Evolutionary conservation across 148 eudicot genomes (phyloP).

Genomic region (Vaccinium macrocarpon): DNA sequence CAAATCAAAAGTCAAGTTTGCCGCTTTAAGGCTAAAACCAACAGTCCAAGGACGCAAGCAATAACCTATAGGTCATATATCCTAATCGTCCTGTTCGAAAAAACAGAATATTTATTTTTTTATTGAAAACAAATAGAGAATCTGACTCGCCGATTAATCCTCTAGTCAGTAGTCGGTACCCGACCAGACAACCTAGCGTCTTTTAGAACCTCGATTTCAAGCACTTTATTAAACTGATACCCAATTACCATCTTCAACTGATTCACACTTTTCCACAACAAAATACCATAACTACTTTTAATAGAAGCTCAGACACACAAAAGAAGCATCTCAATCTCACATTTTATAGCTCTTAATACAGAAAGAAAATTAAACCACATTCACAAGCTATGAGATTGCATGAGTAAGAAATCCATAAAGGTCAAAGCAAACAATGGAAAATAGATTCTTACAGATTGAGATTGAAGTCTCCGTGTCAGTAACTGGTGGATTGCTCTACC

Average conservation of each 20-base stretch:
- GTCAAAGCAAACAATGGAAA: neutral
- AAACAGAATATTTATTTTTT: no score
- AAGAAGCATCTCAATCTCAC: neutral
- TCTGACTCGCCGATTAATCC: no score
- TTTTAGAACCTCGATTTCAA: no score
- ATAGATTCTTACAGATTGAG: slow-evolving; percentile 45
- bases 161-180: no score
- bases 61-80: no score
- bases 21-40: no score
- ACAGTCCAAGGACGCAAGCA: no score
- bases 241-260: neutral
- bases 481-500: slow-evolving; percentile 61
- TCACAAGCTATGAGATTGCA: neutral
- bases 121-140: no score
- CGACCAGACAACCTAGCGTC: no score
- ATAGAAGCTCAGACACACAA: neutral
- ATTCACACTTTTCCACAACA: neutral
- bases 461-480: slow-evolving; percentile 48
- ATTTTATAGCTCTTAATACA: neutral
- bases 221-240: neutral
- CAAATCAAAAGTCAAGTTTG: no score
- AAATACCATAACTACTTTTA: neutral
- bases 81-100: no score
- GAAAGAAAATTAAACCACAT: neutral
- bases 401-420: neutral